phyloP scores from a whole-genome alignment of 2,329 filamentous ascomycete species.

The Ascochyta pisi region DNA sequence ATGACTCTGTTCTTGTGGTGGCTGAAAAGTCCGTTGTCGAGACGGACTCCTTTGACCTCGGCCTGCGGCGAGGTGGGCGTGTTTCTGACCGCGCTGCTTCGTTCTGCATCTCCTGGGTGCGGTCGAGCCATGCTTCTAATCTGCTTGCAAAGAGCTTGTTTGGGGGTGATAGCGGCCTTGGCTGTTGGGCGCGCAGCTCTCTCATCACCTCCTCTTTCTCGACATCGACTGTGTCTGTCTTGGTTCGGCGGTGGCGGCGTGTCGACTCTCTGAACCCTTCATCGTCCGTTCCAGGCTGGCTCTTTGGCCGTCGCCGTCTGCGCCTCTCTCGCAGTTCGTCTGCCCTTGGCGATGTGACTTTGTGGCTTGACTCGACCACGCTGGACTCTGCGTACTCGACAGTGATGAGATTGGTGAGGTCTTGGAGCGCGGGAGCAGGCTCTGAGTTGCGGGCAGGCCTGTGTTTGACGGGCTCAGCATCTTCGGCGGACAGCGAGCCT shows the following conservation, averaged over 20 bases:
- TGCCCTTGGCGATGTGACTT: conserved; percentile 19
- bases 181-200: conserved; percentile 20
- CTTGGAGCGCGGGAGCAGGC: conserved; percentile 29
- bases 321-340: conserved; percentile 40
- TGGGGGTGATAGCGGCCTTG: conserved; percentile 43
- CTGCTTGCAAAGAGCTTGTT: conserved; percentile 57
- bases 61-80: conserved; percentile 28
- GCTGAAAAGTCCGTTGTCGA: conserved; percentile 35
- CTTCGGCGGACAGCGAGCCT: conserved; percentile 42
- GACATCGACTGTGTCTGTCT: conserved; percentile 31
- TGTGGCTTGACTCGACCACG: conserved; percentile 22
- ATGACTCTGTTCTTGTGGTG: conserved; percentile 27
- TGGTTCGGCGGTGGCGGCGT: conserved; percentile 35
- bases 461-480: conserved; percentile 29
- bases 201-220: conserved; percentile 30
- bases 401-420: conserved; percentile 33
- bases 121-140: conserved; percentile 68
- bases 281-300: conserved; percentile 35
- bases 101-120: conserved; percentile 55
- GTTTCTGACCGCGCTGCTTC: conserved; percentile 1
- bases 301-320: conserved; percentile 36
- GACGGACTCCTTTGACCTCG: conserved; percentile 38
- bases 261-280: conserved; percentile 30
- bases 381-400: conserved; percentile 40
- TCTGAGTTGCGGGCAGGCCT: conserved; percentile 32